These are phyloP conservation scores for Emmonsiellopsis sp. DNA, from an alignment of 2,329 filamentous ascomycete species.

Conservation along the genomic window DNA sequence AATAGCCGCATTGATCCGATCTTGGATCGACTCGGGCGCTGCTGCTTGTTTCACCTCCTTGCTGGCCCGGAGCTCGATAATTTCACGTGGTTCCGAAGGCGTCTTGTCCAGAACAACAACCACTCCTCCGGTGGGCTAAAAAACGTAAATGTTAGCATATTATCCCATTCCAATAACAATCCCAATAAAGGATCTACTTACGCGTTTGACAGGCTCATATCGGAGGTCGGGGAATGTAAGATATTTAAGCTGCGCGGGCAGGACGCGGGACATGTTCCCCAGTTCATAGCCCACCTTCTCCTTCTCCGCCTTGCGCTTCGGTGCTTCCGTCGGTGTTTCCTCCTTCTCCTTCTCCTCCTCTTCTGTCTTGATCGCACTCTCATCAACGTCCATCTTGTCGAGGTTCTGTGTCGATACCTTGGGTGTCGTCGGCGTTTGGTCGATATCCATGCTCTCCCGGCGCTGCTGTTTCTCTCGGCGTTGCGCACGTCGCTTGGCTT, in stretches of 20 bases:
- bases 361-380: slow-evolving; percentile 52
- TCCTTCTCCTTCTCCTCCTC: slow-evolving; percentile 53
- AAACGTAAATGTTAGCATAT: slow-evolving; percentile 27
- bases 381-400: slow-evolving; percentile 77
- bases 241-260: slow-evolving; percentile 88
- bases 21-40: slow-evolving; percentile 34
- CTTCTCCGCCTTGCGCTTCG: slow-evolving; percentile 86
- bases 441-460: slow-evolving; percentile 91
- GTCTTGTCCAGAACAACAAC: slow-evolving; percentile 81
- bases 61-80: slow-evolving; percentile 88
- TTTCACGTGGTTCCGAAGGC: slow-evolving; percentile 65
- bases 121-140: slow-evolving; percentile 81
- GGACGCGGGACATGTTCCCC: slow-evolving; percentile 91
- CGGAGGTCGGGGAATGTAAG: slow-evolving; percentile 84
- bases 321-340: slow-evolving; percentile 48
- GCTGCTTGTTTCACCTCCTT: slow-evolving; percentile 45
- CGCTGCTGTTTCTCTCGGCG: slow-evolving; percentile 87
- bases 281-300: slow-evolving; percentile 96
- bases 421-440: slow-evolving; percentile 66
- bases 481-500: slow-evolving; percentile 88
- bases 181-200: slow-evolving; percentile 35
- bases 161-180: slow-evolving; percentile 21
- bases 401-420: slow-evolving; percentile 51
- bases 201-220: slow-evolving; percentile 90
- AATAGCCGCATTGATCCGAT: slow-evolving; percentile 34